Conservation (phyloP, 2,329 filamentous ascomycete genomes). For the Karstenula rhodostoma region DNA sequence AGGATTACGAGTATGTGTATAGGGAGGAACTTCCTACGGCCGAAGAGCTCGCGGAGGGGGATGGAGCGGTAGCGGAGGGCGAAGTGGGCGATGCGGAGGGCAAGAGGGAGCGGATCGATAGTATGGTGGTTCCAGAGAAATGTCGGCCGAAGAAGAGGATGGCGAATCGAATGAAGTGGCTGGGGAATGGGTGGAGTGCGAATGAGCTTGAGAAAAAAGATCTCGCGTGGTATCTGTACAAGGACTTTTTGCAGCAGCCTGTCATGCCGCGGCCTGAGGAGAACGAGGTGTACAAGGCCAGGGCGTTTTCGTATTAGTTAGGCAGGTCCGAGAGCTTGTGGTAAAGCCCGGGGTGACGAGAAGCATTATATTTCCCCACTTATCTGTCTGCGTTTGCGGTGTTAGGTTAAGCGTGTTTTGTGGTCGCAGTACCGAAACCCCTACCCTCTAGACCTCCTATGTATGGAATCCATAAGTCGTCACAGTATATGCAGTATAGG, state of each 20-base stretch:
- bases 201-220: constrained; percentile 42
- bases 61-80: background rate
- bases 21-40: constrained; percentile 22
- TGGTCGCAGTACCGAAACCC: no score
- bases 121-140: constrained; percentile 9
- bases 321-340: no score
- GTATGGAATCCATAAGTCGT: no score
- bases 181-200: constrained; percentile 44
- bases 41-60: background rate
- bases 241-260: constrained; percentile 51
- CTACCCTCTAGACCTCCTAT: no score
- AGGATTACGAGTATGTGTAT: constrained; percentile 46
- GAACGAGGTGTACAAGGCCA: constrained; percentile 42
- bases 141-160: constrained; percentile 18
- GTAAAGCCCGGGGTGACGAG: no score
- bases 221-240: constrained; percentile 54
- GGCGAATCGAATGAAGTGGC: constrained; percentile 41
- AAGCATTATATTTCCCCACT: no score
- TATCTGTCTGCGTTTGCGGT: no score
- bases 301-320: constrained; percentile 48
- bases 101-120: constrained; percentile 18
- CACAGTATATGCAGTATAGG: no score
- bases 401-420: no score
- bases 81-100: background rate
- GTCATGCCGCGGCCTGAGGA: constrained; percentile 48